phyloP scores from a whole-genome alignment of 305 asterid species.

The Fraxinus velutina region DNA sequence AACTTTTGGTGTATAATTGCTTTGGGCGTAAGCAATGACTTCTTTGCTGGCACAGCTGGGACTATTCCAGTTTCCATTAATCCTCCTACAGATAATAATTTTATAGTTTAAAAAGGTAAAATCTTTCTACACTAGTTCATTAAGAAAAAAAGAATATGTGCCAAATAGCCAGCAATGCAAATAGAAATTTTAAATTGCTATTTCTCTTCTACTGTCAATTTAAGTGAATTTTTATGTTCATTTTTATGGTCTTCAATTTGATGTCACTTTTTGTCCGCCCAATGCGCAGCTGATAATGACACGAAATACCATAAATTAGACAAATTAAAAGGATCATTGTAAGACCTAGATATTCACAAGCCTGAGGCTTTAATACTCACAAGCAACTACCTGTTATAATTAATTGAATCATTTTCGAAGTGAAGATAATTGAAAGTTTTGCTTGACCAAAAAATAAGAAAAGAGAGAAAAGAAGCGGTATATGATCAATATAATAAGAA shows the following conservation, averaged over 20 bases:
- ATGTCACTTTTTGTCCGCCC: neutral
- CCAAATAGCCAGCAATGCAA: neutral
- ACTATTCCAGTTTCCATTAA: conserved; percentile 42
- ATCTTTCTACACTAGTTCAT: conserved; percentile 7
- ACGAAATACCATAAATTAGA: neutral
- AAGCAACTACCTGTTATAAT: conserved; percentile 1
- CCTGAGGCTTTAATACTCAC: neutral
- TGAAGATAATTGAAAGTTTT: neutral
- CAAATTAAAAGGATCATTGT: neutral
- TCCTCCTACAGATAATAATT: conserved; percentile 15
- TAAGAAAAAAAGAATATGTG: neutral
- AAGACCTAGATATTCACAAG: neutral
- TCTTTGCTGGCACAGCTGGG: conserved; percentile 41
- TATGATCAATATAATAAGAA: neutral
- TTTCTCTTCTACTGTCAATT: neutral
- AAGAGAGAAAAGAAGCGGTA: neutral
- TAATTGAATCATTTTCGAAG: neutral
- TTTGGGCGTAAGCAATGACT: conserved; percentile 65
- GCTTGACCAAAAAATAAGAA: neutral
- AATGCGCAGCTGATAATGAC: neutral
- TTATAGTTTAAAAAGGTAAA: neutral
- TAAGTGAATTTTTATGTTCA: neutral
- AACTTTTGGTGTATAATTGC: conserved; percentile 73
- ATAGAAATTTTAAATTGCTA: neutral
- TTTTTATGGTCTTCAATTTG: neutral